These are phyloP conservation scores for Grosmannia penicillata DNA, from an alignment of 2,329 filamentous ascomycete genomes.

Conservation along the genomic window DNA sequence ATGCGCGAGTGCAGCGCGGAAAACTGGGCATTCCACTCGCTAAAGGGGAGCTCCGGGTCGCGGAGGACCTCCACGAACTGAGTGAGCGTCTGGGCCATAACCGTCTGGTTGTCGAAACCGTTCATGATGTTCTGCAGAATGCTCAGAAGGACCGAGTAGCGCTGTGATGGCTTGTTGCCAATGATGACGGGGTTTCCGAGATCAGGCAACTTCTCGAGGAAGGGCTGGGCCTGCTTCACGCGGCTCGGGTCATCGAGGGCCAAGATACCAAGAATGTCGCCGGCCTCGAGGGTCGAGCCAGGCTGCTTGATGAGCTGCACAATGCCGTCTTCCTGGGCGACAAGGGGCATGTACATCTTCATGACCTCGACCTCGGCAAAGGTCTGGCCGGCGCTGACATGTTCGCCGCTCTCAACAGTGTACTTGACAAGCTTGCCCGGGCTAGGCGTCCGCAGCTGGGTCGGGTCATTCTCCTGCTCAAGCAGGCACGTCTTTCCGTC, in stretches of 20 bases:
- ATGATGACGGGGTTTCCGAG: conserved; percentile 76
- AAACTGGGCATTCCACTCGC: conserved; percentile 91
- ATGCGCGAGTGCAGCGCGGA: conserved; percentile 95
- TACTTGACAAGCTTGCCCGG: conserved; percentile 98
- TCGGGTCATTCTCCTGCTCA: conserved; percentile 98
- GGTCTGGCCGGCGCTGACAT: conserved; percentile 80
- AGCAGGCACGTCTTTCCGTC: conserved; percentile 97
- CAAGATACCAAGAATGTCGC: conserved; percentile 95
- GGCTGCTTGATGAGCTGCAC: conserved; percentile 99
- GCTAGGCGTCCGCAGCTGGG: conserved; percentile 84
- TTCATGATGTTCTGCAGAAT: conserved; percentile 77
- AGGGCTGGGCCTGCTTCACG: conserved; percentile 92
- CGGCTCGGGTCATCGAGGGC: conserved; percentile 88
- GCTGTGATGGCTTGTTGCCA: conserved; percentile 82
- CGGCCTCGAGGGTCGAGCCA: conserved; percentile 91
- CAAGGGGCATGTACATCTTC: conserved; percentile 99
- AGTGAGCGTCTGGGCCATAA: conserved; percentile 78
- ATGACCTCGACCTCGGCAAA: conserved; percentile 98
- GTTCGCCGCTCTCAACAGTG: conserved; percentile 85
- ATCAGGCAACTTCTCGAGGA: conserved; percentile 77
- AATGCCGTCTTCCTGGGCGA: conserved; percentile 87
- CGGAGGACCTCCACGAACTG: conserved; percentile 84
- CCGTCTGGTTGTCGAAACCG: conserved; percentile 94
- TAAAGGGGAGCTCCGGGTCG: conserved; percentile 80
- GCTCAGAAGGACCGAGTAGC: conserved; percentile 61